Evolutionary conservation across 352 stramenopile species (phyloP).

Genomic region (Pythium aphanidermatum): DNA sequence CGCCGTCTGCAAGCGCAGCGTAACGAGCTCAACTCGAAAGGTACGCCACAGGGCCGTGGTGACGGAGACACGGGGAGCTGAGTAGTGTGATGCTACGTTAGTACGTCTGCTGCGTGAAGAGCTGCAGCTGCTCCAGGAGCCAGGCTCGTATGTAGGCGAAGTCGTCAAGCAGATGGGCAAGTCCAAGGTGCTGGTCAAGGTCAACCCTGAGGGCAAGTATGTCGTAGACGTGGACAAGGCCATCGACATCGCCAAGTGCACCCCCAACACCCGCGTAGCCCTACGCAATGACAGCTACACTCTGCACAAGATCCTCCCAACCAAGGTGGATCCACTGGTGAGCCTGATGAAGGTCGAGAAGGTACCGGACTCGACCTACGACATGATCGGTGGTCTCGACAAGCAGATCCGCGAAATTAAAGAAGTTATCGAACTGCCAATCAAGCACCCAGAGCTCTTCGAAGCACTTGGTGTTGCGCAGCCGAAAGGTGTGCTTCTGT

Average conservation of each 20-base stretch:
- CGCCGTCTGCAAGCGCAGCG: conserved; percentile 97
- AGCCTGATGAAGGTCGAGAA: conserved; percentile 98
- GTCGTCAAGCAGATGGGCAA: conserved; percentile 99
- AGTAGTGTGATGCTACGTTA: too few relatives aligned
- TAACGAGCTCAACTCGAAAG: conserved; percentile 99
- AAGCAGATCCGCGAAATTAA: conserved; percentile 99
- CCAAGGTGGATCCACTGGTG: conserved; percentile 94
- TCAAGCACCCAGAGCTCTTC: conserved; percentile 99
- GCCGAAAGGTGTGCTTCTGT: conserved; percentile 94
- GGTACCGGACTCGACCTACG: conserved; percentile 99
- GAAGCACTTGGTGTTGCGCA: conserved; percentile 98
- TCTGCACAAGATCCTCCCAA: conserved; percentile 99
- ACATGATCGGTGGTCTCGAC: conserved; percentile 99
- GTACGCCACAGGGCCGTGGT: too few relatives aligned
- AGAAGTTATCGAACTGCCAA: conserved; percentile 99
- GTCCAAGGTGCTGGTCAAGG: conserved; percentile 99
- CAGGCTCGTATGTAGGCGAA: conserved; percentile 97
- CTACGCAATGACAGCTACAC: conserved; percentile 99
- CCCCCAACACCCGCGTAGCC: conserved; percentile 98
- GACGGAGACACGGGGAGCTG: too few relatives aligned
- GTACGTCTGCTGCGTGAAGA: conserved; percentile 98
- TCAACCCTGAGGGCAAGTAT: conserved; percentile 99
- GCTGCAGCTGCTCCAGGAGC: conserved; percentile 97
- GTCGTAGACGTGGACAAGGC: conserved; percentile 99
- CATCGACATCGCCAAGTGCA: conserved; percentile 95